A percentile compares a stretch with the other conserved stretches of the same genome.
phyloP scores from a whole-genome alignment of 1,284 basidiomycete species.

The Pyrrhoderma noxium region DNA sequence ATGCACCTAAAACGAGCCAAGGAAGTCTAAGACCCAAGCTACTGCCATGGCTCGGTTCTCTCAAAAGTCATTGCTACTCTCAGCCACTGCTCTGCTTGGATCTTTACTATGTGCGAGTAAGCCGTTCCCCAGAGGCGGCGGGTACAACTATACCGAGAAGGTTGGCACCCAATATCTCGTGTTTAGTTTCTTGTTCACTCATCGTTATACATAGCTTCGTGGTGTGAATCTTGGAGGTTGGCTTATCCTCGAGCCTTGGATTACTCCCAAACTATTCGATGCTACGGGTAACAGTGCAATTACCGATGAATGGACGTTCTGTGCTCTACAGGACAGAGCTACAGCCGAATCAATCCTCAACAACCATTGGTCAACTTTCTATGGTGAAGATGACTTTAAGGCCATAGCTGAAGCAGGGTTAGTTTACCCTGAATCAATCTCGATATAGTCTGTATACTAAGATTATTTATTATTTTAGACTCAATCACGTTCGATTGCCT shows the following conservation, averaged over 20 bases:
- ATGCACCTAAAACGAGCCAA: too few relatives aligned
- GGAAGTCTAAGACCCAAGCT: too few relatives aligned
- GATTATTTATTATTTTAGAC: conserved; percentile 31
- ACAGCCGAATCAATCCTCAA: conserved; percentile 46
- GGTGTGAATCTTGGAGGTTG: conserved; percentile 77
- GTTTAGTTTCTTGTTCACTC: conserved; percentile 29
- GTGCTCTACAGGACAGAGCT: conserved; percentile 46
- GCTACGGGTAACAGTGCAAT: conserved; percentile 61
- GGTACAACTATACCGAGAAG: too few relatives aligned
- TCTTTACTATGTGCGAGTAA: too few relatives aligned
- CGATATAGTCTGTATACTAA: conserved; percentile 5
- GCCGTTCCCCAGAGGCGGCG: too few relatives aligned
- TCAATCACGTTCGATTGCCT: conserved; percentile 83
- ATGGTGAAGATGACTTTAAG: conserved; percentile 69
- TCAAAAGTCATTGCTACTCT: too few relatives aligned
- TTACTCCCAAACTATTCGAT: conserved; percentile 81
- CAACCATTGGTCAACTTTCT: conserved; percentile 76
- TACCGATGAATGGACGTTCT: conserved; percentile 85
- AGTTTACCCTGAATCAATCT: conserved; percentile 18
- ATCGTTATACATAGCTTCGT: conserved; percentile 47
- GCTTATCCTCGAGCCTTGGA: conserved; percentile 87
- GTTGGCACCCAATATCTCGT: too few relatives aligned
- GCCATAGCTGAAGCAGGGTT: conserved; percentile 71
- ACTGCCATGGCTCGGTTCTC: too few relatives aligned
- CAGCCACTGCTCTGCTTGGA: too few relatives aligned